These are phyloP conservation scores for Ceratorhiza oryzae-sativae DNA, from an alignment of 1,284 basidiomycete species.

Conservation along the genomic window DNA sequence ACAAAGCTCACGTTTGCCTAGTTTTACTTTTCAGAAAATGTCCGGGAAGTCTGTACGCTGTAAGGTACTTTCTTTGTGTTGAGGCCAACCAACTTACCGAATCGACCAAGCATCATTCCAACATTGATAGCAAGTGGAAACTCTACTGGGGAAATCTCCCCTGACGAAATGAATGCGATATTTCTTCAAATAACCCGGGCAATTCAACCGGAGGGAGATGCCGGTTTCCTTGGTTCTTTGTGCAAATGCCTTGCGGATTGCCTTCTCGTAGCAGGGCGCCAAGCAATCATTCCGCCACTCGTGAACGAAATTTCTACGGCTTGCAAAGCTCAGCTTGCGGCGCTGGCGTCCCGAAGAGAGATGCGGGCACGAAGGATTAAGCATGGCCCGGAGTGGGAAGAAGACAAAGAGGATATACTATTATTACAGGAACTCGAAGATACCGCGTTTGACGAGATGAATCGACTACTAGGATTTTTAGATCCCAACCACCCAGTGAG, in stretches of 20 bases:
- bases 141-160: conserved; percentile 67
- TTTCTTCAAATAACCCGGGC: conserved; percentile 72
- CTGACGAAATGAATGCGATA: conserved; percentile 72
- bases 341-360: conserved; percentile 69
- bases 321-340: conserved; percentile 70
- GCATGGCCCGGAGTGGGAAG: conserved; percentile 53
- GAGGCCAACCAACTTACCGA: neutral
- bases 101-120: conserved; percentile 66
- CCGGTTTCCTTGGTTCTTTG: conserved; percentile 76
- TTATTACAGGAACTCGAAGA: conserved; percentile 77
- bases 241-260: conserved; percentile 79
- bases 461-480: conserved; percentile 61
- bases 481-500: conserved; percentile 60
- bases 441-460: conserved; percentile 76
- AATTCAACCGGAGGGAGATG: conserved; percentile 70
- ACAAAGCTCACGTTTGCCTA: conserved; percentile 42
- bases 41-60: conserved; percentile 78
- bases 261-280: conserved; percentile 63
- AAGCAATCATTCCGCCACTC: conserved; percentile 59
- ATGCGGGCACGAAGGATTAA: conserved; percentile 54
- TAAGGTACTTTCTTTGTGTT: conserved; percentile 50
- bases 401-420: conserved; percentile 71
- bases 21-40: conserved; percentile 83
- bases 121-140: conserved; percentile 75
- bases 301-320: conserved; percentile 55